phyloP scores from a whole-genome alignment of 23 red algal genomes.

The Gracilaria gracilis region DNA sequence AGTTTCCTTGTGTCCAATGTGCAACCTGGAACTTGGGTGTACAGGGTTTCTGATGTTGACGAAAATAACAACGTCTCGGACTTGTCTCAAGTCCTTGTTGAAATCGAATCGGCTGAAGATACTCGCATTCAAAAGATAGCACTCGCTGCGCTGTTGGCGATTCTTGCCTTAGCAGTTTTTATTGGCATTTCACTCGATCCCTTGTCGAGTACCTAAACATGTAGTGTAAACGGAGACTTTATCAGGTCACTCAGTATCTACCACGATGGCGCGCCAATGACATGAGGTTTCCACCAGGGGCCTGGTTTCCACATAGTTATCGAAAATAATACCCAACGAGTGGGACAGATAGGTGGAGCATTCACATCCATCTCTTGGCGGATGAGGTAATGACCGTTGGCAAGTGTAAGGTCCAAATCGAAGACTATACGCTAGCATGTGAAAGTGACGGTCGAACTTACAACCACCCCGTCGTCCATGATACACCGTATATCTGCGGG shows the following conservation, averaged over 20 bases:
- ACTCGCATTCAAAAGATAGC: constrained; percentile 75
- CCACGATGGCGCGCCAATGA: background rate
- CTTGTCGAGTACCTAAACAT: constrained; percentile 43
- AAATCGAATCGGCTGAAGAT: constrained; percentile 83
- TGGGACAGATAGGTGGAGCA: too few relatives aligned
- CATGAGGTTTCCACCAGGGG: background rate
- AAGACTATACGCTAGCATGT: background rate
- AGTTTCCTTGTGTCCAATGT: constrained; percentile 70
- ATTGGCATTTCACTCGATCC: constrained; percentile 79
- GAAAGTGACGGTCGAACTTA: constrained; percentile 27
- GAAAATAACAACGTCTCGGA: constrained; percentile 74
- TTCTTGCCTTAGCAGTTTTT: constrained; percentile 56
- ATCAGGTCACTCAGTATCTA: background rate
- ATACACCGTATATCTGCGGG: constrained; percentile 17
- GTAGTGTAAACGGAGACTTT: background rate
- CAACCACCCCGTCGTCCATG: constrained; percentile 4
- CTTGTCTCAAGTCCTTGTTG: constrained; percentile 83
- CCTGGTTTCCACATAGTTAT: too few relatives aligned
- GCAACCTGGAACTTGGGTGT: constrained; percentile 89
- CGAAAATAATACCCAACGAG: too few relatives aligned
- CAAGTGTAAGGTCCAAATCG: background rate
- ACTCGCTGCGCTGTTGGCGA: constrained; percentile 64
- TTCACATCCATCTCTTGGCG: background rate
- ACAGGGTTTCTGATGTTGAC: constrained; percentile 90
- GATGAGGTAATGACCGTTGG: too few relatives aligned